These are phyloP conservation scores for Cylindrotheca fusiformis DNA, from an alignment of 108 stramenopile species.

Conservation along the genomic window DNA sequence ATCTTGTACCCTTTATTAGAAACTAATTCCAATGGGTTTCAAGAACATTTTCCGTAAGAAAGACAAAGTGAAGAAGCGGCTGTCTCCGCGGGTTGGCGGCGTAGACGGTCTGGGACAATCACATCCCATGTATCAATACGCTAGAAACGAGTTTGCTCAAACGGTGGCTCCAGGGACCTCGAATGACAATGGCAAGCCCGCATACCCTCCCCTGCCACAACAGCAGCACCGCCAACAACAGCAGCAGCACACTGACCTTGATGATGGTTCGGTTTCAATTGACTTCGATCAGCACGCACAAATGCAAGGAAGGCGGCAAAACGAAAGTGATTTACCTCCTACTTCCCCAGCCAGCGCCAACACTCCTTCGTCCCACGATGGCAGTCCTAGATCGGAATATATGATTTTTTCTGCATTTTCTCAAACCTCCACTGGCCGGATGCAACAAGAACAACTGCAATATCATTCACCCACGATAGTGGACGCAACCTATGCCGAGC, in stretches of 20 bases:
- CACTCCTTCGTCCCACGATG: neutral
- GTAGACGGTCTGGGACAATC: neutral
- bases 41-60: neutral
- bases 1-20: neutral
- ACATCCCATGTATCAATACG: slow-evolving; percentile 48
- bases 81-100: neutral
- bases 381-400: neutral
- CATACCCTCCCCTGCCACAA: neutral
- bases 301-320: neutral
- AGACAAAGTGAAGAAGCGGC: slow-evolving; percentile 11
- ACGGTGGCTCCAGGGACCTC: slow-evolving; percentile 29
- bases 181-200: slow-evolving; percentile 28
- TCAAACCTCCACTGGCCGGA: neutral
- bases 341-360: neutral
- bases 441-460: slow-evolving; percentile 4
- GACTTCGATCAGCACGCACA: neutral
- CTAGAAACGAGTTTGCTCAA: slow-evolving; percentile 51
- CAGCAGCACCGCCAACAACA: neutral
- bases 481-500: slow-evolving; percentile 77
- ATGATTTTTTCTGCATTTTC: neutral
- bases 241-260: slow-evolving; percentile 1
- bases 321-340: neutral
- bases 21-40: neutral
- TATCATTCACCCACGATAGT: slow-evolving; percentile 10
- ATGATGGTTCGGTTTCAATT: neutral